These are phyloP conservation scores for Dimargaris cristalligena DNA, from an alignment of 192 early-diverging fungal species.

Conservation along the genomic window DNA sequence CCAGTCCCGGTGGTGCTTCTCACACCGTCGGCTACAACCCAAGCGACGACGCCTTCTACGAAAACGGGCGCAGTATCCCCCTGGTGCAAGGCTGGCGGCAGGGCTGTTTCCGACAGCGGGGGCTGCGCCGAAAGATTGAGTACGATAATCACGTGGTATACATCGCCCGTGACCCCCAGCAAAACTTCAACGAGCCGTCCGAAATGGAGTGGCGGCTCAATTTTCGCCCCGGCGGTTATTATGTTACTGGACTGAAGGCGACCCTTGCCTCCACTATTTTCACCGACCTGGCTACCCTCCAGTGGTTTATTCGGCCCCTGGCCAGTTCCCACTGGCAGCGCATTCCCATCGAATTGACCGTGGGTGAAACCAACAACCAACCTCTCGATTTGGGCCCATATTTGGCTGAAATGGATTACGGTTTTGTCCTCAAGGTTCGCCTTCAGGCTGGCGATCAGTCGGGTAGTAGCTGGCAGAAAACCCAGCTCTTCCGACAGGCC, in stretches of 20 bases:
- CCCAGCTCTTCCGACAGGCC: conserved; percentile 27
- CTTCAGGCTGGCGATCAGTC: conserved; percentile 14
- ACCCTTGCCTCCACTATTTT: conserved; percentile 19
- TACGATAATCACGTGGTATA: conserved; percentile 28
- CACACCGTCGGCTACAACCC: conserved; percentile 24
- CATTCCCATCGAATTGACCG: conserved; percentile 11
- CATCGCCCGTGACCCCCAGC: conserved; percentile 15
- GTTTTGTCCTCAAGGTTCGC: conserved; percentile 22
- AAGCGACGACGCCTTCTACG: conserved; percentile 30
- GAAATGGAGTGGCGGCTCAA: conserved; percentile 25
- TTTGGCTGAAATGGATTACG: conserved; percentile 19
- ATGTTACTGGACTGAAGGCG: conserved; percentile 14
- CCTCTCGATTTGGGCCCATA: conserved; percentile 20
- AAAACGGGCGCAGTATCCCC: conserved; percentile 24
- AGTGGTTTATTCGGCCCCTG: conserved; percentile 27
- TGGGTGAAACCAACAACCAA: conserved; percentile 13
- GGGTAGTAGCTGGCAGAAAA: conserved; percentile 23
- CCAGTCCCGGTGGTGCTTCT: too few species aligned
- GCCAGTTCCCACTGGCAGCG: conserved; percentile 12
- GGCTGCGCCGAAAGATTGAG: conserved; percentile 25
- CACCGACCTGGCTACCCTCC: conserved; percentile 12
- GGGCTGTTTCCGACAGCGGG: conserved; percentile 14
- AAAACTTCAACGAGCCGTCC: conserved; percentile 3
- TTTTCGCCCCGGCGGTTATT: conserved; percentile 18
- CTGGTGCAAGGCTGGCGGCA: conserved; percentile 22